Percentiles rank a stretch among this genome's conserved stretches.
These are phyloP conservation scores for Pseudohalonectria lignicola DNA, from an alignment of 2,329 filamentous ascomycete genomes.

Conservation along the genomic window DNA sequence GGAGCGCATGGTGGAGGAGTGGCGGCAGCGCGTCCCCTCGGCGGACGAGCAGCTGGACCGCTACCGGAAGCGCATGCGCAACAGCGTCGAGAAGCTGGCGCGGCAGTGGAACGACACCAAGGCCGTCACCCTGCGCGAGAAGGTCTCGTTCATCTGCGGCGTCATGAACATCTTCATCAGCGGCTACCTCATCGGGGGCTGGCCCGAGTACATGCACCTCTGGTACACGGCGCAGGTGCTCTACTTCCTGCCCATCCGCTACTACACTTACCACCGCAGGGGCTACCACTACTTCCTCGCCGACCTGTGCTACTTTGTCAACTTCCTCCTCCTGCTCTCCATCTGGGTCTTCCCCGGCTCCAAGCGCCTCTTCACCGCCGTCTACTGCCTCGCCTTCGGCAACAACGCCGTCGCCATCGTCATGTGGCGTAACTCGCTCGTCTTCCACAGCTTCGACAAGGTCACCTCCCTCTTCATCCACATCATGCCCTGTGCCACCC, in stretches of 20 bases:
- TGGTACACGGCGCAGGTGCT: conserved; percentile 85
- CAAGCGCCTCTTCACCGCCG: conserved; percentile 82
- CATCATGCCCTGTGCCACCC: conserved; percentile 92
- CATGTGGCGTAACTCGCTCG: conserved; percentile 98
- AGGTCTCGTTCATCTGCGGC: conserved; percentile 90
- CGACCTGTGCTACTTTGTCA: conserved; percentile 97
- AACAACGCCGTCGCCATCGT: conserved; percentile 97
- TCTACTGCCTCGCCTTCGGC: conserved; percentile 85
- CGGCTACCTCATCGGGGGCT: conserved; percentile 82
- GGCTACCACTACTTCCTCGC: conserved; percentile 97
- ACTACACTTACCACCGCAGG: conserved; percentile 78
- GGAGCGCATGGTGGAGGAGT: conserved; percentile 85
- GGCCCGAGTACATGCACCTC: conserved; percentile 74
- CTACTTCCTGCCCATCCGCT: conserved; percentile 96
- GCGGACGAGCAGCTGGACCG: conserved; percentile 89
- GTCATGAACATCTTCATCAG: conserved; percentile 97
- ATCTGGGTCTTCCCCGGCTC: conserved; percentile 88
- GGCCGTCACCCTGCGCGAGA: conserved; percentile 80
- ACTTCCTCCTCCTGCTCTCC: conserved; percentile 68
- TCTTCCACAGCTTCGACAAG: conserved; percentile 98
- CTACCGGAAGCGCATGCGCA: conserved; percentile 78
- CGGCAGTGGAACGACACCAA: conserved; percentile 83
- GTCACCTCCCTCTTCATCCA: conserved; percentile 98
- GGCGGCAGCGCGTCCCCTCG: conserved; percentile 73
- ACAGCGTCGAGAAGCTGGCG: conserved; percentile 78